These are phyloP conservation scores for Uromyces viciae-fabae DNA, from an alignment of 1,284 basidiomycete species.

Conservation along the genomic window DNA sequence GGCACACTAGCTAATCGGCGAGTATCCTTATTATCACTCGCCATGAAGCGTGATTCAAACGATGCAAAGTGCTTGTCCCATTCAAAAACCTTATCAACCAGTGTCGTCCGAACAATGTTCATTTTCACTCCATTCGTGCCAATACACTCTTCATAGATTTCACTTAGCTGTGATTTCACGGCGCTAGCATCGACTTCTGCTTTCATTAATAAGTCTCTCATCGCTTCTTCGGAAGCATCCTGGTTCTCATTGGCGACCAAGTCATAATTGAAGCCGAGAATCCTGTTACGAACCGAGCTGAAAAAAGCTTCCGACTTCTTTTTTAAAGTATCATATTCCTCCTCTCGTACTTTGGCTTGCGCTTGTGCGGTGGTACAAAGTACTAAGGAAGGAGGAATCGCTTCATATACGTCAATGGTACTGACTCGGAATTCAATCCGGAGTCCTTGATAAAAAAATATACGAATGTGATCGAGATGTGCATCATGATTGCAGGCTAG, in stretches of 20 bases:
- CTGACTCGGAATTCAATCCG: constrained; percentile 89
- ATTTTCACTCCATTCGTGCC: constrained; percentile 81
- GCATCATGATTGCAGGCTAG: constrained; percentile 79
- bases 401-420: constrained; percentile 74
- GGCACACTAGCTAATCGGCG: constrained; percentile 54
- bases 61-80: constrained; percentile 80
- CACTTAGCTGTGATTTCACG: constrained; percentile 32
- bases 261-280: constrained; percentile 59
- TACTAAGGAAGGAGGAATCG: constrained; percentile 81
- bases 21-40: constrained; percentile 56
- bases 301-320: constrained; percentile 66
- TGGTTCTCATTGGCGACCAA: constrained; percentile 38
- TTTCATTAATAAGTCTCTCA: constrained; percentile 69
- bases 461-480: constrained; percentile 86
- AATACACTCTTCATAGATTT: constrained; percentile 71
- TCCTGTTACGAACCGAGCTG: constrained; percentile 60
- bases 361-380: constrained; percentile 79
- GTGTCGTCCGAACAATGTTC: constrained; percentile 76
- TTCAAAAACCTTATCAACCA: constrained; percentile 92
- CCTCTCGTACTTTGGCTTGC: constrained; percentile 81
- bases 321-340: constrained; percentile 75
- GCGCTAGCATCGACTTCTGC: constrained; percentile 28
- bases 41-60: constrained; percentile 53
- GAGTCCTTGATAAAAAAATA: constrained; percentile 67
- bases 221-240: constrained; percentile 59